These are phyloP conservation scores for Cenchrus fungigraminus DNA, from an alignment of 176 grass and related monocot genomes.

Conservation along the genomic window DNA sequence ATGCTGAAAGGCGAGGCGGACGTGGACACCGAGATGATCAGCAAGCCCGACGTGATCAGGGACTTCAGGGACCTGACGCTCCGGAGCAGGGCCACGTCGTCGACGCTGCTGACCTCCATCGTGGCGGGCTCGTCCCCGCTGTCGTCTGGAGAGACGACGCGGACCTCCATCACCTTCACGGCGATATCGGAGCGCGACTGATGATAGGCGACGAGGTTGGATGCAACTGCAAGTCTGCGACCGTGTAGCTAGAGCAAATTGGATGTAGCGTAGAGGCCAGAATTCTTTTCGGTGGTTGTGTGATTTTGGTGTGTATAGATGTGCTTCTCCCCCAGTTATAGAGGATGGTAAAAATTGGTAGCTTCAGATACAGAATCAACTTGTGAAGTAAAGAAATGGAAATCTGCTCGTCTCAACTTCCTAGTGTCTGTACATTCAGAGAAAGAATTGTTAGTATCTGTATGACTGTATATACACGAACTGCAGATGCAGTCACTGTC, in stretches of 20 bases:
- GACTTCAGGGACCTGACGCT: conserved; percentile 69
- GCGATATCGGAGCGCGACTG: conserved; percentile 57
- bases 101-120: conserved; percentile 51
- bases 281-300: background rate
- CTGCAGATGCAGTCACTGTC: background rate
- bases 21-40: conserved; percentile 52
- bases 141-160: conserved; percentile 58
- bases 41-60: conserved; percentile 70
- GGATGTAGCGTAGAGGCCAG: conserved; percentile 40
- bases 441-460: background rate
- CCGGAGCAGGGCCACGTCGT: conserved; percentile 51
- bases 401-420: background rate
- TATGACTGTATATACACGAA: background rate
- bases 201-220: background rate
- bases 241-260: conserved; percentile 4
- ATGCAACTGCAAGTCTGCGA: background rate
- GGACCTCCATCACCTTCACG: conserved; percentile 70
- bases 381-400: background rate
- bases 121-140: conserved; percentile 40
- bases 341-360: background rate
- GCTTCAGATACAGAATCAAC: background rate
- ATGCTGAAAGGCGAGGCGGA: conserved; percentile 70
- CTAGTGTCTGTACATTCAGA: background rate
- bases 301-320: conserved; percentile 25
- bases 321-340: background rate